Conservation (phyloP, 345 rosid genomes). For the Erysimum cheiranthoides region DNA sequence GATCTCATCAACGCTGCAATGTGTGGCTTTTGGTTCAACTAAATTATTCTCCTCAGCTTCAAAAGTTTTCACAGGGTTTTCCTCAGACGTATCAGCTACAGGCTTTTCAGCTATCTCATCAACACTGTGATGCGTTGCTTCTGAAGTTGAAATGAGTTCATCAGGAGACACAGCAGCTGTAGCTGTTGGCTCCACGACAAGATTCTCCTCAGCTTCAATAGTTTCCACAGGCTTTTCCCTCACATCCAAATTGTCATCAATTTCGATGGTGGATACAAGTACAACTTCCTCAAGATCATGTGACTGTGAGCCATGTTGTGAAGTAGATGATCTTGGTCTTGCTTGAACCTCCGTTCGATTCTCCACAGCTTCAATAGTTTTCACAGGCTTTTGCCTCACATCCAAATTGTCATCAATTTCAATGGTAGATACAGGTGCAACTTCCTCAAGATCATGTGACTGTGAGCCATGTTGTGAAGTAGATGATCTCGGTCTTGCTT, state of each 20-base stretch:
- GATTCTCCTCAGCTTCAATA: conserved; percentile 37
- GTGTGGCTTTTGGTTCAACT: conserved; percentile 33
- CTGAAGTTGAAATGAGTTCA: conserved; percentile 39
- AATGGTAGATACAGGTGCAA: conserved; percentile 30
- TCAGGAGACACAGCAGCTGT: conserved; percentile 24
- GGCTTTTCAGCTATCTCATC: conserved; percentile 33
- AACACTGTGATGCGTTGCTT: conserved; percentile 29
- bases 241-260: conserved; percentile 31
- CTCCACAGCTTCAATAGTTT: conserved; percentile 29
- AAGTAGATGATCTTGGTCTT: conserved; percentile 29
- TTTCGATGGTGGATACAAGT: conserved; percentile 30
- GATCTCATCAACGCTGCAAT: conserved; percentile 23
- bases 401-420: conserved; percentile 32
- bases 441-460: conserved; percentile 38
- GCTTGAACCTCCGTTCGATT: conserved; percentile 26
- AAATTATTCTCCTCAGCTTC: conserved; percentile 17
- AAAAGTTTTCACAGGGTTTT: background rate
- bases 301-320: conserved; percentile 32
- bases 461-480: conserved; percentile 35
- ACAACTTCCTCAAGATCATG: conserved; percentile 38
- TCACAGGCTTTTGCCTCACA: conserved; percentile 4
- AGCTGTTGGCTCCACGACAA: conserved; percentile 35
- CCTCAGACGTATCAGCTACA: conserved; percentile 30
- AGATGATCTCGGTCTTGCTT: conserved; percentile 28
- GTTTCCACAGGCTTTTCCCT: background rate